phyloP scores from a whole-genome alignment of 2,329 filamentous ascomycete genomes.

The Fusarium sp. region DNA sequence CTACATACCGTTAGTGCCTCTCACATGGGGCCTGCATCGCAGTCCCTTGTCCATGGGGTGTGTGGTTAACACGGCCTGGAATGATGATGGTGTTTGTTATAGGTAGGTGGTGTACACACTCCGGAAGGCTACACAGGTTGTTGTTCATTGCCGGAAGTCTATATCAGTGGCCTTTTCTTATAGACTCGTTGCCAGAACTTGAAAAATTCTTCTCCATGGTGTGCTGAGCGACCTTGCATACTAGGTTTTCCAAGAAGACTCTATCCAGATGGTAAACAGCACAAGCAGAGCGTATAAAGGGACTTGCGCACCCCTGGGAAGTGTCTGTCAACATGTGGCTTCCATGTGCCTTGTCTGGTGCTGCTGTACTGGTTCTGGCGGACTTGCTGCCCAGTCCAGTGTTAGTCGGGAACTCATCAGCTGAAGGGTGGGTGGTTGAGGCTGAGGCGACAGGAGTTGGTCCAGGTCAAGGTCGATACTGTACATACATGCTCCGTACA shows the following conservation, averaged over 20 bases:
- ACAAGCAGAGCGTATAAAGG: slow-evolving; percentile 2
- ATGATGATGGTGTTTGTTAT: neutral
- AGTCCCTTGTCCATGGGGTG: slow-evolving; percentile 1
- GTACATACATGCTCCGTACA: neutral
- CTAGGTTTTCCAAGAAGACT: too few species aligned
- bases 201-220: too few species aligned
- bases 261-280: too few species aligned
- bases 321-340: neutral
- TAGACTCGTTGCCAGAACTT: too few species aligned
- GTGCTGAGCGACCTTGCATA: too few species aligned
- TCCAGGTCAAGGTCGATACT: neutral
- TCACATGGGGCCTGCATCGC: slow-evolving; percentile 1
- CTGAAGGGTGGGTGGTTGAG: slow-evolving; percentile 11
- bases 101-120: too few species aligned
- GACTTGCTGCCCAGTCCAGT: neutral
- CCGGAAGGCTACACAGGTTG: too few species aligned
- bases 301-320: slow-evolving; percentile 18
- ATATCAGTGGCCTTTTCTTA: too few species aligned
- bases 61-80: neutral
- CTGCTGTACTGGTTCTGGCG: neutral
- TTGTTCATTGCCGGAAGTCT: too few species aligned
- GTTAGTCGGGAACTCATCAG: slow-evolving; percentile 2
- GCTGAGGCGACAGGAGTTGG: neutral
- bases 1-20: neutral
- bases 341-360: neutral